phyloP scores from a whole-genome alignment of 441 rosid genomes.

The Pelargonium australe region DNA sequence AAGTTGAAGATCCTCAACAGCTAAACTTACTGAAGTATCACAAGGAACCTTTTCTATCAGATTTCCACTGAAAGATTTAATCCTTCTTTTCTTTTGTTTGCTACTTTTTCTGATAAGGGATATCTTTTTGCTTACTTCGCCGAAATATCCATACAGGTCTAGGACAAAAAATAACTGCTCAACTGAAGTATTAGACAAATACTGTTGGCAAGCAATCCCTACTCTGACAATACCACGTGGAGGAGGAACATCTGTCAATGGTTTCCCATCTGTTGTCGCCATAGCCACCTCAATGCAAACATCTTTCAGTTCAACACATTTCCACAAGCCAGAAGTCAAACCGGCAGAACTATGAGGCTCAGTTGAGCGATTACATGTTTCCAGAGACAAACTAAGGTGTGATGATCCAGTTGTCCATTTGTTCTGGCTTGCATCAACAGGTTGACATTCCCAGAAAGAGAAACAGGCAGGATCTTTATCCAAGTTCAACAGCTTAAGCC shows the following conservation, averaged over 20 bases:
- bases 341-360: slow-evolving; percentile 30
- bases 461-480: slow-evolving; percentile 99
- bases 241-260: slow-evolving; percentile 79
- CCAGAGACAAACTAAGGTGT: slow-evolving; percentile 63
- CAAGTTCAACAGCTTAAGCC: slow-evolving; percentile 63
- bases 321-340: slow-evolving; percentile 55
- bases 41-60: slow-evolving; percentile 90
- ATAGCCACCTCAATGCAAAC: slow-evolving; percentile 71
- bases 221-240: slow-evolving; percentile 89
- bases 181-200: slow-evolving; percentile 81
- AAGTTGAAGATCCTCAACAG: slow-evolving; percentile 62
- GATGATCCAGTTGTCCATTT: slow-evolving; percentile 80
- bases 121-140: slow-evolving; percentile 70
- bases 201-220: slow-evolving; percentile 82
- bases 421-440: slow-evolving; percentile 92
- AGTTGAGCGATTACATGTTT: slow-evolving; percentile 43
- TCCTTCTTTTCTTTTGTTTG: slow-evolving; percentile 30
- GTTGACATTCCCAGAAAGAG: slow-evolving; percentile 81
- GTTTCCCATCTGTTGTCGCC: slow-evolving; percentile 83
- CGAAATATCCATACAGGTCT: slow-evolving; percentile 78
- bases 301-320: slow-evolving; percentile 75
- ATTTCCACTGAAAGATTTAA: slow-evolving; percentile 38
- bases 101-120: slow-evolving; percentile 54
- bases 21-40: slow-evolving; percentile 83
- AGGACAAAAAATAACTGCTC: slow-evolving; percentile 93